These are phyloP conservation scores for Daedaleopsis nitida DNA, from an alignment of 768 basidiomycete genomes.

Conservation along the genomic window DNA sequence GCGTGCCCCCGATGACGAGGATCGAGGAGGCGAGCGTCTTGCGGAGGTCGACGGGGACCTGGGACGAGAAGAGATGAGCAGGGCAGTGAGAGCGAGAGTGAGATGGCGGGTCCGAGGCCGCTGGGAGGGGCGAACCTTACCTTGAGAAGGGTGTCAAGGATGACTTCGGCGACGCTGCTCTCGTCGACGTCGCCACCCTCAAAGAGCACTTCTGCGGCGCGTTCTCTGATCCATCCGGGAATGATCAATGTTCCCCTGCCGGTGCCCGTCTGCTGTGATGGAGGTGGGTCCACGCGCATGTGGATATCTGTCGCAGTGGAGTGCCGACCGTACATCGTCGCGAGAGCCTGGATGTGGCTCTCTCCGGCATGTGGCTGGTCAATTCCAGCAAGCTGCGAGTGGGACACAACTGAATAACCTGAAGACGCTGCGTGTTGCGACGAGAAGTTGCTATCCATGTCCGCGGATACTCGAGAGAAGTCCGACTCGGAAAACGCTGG, in stretches of 20 bases:
- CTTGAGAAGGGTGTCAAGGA: constrained; percentile 80
- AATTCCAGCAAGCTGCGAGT: constrained; percentile 34
- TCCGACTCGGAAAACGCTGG: constrained; percentile 68
- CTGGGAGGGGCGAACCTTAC: constrained; percentile 37
- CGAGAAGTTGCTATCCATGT: constrained; percentile 48
- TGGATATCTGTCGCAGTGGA: constrained; percentile 78
- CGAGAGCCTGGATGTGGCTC: constrained; percentile 62
- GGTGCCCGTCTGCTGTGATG: constrained; percentile 65
- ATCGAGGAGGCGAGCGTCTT: constrained; percentile 83
- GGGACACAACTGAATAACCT: constrained; percentile 59
- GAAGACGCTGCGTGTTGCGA: constrained; percentile 55
- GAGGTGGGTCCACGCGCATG: constrained; percentile 68
- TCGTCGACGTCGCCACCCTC: constrained; percentile 90
- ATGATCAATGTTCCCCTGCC: constrained; percentile 80
- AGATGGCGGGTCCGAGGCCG: neutral
- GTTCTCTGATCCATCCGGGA: constrained; percentile 94
- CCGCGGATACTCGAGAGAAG: constrained; percentile 52
- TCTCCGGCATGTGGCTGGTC: constrained; percentile 36
- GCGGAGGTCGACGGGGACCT: constrained; percentile 92
- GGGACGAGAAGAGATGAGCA: neutral
- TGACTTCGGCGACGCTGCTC: constrained; percentile 77
- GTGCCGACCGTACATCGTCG: constrained; percentile 70
- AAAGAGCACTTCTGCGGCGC: constrained; percentile 89
- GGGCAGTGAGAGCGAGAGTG: no score
- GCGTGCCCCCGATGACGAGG: constrained; percentile 84